Evolutionary conservation across 2,329 filamentous ascomycete genomes (phyloP), one percentile per base, ranked within the genome.

Genomic region (Botrytis tulipae): DNA sequence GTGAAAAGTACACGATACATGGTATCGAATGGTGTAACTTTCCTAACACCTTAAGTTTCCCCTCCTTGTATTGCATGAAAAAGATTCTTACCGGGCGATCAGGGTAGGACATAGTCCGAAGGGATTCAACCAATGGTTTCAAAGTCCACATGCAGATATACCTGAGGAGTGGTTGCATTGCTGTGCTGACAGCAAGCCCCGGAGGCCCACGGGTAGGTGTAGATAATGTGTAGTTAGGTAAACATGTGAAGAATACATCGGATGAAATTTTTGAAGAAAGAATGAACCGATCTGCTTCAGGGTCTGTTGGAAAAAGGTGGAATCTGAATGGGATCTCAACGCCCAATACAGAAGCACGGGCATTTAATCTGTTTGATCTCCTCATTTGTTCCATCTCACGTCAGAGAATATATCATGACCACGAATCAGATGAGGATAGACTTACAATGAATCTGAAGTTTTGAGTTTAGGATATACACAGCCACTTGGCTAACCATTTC

Each of bases 241-340:
- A 29, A 68, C 40, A 72, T 44, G 51, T 68, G 54, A 69, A 68
- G 51, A 59, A 72, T 59, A 72, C 54, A 40, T 72, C 63, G 71
- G 71, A 72, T 72, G 71, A 72, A 69, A 61, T 25, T 35, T 35
- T n/a, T 48, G 37, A 44, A 61, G 51, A 60, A 67, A 40, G 44
- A 72, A 68, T 60, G 62, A 72, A 72, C 62, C 44, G 71, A 72
- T 72, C 71, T 72, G 51, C 71, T 69, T 69, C 71, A 72, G 65
- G 71, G 71, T 69, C 59, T 48, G 51, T 44, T 7, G 40, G 57
- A 66, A 48, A 32, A n/a, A 48, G 46, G 22, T 72, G n/a, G 37
- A 29, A 54, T 42, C 29, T 37, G 42, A 51, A 51, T 62, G 35
- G n/a, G 59, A 46, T 63, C 35, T 46, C 32, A 37, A 72, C 42